These are phyloP conservation scores for Populus tremula DNA, from an alignment of 345 rosid genomes.

Conservation along the genomic window DNA sequence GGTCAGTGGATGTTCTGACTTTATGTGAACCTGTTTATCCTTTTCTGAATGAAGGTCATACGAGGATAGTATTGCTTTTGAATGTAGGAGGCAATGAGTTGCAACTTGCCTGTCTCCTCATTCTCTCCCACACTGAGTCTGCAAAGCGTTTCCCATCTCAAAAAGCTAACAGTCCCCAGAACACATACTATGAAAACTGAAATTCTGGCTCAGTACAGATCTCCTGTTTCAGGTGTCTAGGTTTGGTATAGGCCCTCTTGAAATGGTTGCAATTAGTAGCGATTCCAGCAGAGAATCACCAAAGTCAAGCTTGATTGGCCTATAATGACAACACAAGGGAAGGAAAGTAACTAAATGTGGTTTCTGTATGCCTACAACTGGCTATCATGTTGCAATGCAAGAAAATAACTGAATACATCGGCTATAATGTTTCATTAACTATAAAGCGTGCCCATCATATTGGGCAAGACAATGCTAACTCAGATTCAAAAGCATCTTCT, in stretches of 20 bases:
- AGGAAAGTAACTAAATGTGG: too few species aligned
- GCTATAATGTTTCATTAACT: too few species aligned
- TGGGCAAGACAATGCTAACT: too few species aligned
- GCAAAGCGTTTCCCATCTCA: constrained; percentile 12
- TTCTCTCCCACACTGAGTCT: constrained; percentile 13
- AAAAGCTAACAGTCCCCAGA: constrained; percentile 15
- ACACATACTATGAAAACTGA: constrained; percentile 6
- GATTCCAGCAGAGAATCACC: too few species aligned
- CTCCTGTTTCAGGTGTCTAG: constrained; percentile 10
- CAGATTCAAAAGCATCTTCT: too few species aligned
- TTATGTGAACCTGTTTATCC: constrained; percentile 42
- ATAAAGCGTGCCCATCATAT: too few species aligned
- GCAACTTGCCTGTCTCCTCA: constrained; percentile 16
- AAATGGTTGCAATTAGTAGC: too few species aligned
- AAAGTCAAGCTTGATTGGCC: too few species aligned
- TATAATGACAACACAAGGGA: too few species aligned
- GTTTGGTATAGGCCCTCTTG: neutral
- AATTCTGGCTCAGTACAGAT: constrained; percentile 20
- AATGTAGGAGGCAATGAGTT: constrained; percentile 27
- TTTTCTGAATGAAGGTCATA: constrained; percentile 48
- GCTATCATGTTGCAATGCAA: too few species aligned
- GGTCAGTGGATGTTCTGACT: constrained; percentile 46
- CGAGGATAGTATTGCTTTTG: constrained; percentile 31
- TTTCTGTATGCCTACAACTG: too few species aligned
- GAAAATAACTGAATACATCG: too few species aligned